Evolutionary conservation across 805 yeast species (phyloP).

Genomic region (Pichia eremophila): DNA sequence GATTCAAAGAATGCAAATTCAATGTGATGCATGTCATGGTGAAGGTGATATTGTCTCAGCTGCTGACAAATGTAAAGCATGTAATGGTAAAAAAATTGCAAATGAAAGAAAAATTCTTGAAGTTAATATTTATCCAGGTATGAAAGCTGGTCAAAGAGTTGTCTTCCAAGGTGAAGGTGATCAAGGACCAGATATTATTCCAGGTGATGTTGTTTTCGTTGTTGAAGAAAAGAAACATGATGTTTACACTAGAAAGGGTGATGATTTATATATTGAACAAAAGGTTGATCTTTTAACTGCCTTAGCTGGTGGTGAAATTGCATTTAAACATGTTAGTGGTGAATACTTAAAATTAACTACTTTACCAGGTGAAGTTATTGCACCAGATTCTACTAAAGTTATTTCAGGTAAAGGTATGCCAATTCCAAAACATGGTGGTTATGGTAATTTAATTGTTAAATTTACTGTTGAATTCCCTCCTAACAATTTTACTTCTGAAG

Average conservation of each 20-base stretch:
- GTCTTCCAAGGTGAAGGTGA: slow-evolving; percentile 95
- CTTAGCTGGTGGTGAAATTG: slow-evolving; percentile 89
- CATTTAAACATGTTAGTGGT: slow-evolving; percentile 83
- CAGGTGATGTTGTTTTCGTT: slow-evolving; percentile 94
- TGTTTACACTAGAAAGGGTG: slow-evolving; percentile 76
- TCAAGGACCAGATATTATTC: slow-evolving; percentile 87
- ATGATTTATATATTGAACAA: slow-evolving; percentile 76
- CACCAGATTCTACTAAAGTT: slow-evolving; percentile 76
- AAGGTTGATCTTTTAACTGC: slow-evolving; percentile 91
- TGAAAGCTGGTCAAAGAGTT: slow-evolving; percentile 87
- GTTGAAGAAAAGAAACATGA: slow-evolving; percentile 86
- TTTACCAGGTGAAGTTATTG: slow-evolving; percentile 85
- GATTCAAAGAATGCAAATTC: slow-evolving; percentile 95
- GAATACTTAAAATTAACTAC: slow-evolving; percentile 78
- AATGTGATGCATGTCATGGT: slow-evolving; percentile 88
- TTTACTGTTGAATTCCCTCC: slow-evolving; percentile 87
- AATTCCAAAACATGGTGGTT: slow-evolving; percentile 74
- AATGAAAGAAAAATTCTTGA: slow-evolving; percentile 87
- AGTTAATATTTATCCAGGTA: slow-evolving; percentile 94
- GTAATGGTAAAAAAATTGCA: slow-evolving; percentile 82
- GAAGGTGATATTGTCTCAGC: slow-evolving; percentile 81
- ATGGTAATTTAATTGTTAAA: slow-evolving; percentile 78
- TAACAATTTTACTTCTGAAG: slow-evolving; percentile 64
- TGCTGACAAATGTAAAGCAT: slow-evolving; percentile 77
- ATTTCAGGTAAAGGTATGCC: slow-evolving; percentile 98